phyloP scores from a whole-genome alignment of 495 filamentous ascomycete genomes.

The Aspergillus sparsus region DNA sequence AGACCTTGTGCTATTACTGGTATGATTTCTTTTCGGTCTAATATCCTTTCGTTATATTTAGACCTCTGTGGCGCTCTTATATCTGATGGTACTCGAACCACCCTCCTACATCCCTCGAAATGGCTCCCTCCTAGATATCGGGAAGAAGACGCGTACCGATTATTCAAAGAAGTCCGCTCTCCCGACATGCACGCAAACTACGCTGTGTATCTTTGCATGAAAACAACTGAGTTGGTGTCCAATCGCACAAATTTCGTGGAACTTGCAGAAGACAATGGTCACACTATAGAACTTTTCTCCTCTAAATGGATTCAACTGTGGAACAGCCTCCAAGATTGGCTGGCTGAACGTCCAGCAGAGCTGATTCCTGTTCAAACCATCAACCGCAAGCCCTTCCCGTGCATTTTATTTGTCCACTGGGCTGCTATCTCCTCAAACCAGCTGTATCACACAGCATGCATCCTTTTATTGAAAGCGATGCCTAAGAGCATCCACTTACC shows the following conservation, averaged over 20 bases:
- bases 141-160: conserved; percentile 32
- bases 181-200: conserved; percentile 49
- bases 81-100: conserved; percentile 45
- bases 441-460: conserved; percentile 49
- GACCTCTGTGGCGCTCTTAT: conserved; percentile 52
- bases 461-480: conserved; percentile 44
- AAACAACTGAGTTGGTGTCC: conserved; percentile 44
- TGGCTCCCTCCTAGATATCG: conserved; percentile 39
- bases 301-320: conserved; percentile 42
- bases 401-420: conserved; percentile 47
- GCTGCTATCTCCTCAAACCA: conserved; percentile 54
- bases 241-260: conserved; percentile 41
- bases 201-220: conserved; percentile 48
- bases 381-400: conserved; percentile 40
- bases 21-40: not conserved
- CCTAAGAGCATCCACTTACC: conserved; percentile 37
- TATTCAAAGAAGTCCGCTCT: conserved; percentile 33
- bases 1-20: not conserved
- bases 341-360: conserved; percentile 40
- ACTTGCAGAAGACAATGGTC: conserved; percentile 36
- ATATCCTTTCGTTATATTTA: conserved; percentile 16
- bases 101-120: conserved; percentile 41
- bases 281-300: conserved; percentile 28
- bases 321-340: conserved; percentile 47
- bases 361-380: conserved; percentile 40